These are phyloP conservation scores for Gyrodon lividus DNA, from an alignment of 768 basidiomycete species.

Conservation along the genomic window DNA sequence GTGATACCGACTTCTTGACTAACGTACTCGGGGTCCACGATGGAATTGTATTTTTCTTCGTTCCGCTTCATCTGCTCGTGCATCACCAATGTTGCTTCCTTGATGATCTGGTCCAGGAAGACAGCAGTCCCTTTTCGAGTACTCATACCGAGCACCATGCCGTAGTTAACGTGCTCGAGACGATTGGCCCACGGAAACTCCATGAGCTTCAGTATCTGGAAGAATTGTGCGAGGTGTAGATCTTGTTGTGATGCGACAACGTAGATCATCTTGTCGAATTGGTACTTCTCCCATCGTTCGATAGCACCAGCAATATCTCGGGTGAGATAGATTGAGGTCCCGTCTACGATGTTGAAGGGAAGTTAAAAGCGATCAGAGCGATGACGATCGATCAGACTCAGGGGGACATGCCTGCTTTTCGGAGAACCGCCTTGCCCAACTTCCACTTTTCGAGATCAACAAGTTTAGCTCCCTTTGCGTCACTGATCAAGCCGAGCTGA, in stretches of 20 bases:
- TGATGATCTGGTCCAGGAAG: slow-evolving; percentile 90
- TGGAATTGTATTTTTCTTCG: slow-evolving; percentile 84
- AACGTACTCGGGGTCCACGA: slow-evolving; percentile 83
- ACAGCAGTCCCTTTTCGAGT: slow-evolving; percentile 92
- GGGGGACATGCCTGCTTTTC: slow-evolving; percentile 67
- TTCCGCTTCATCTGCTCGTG: slow-evolving; percentile 96
- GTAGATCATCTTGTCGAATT: slow-evolving; percentile 92
- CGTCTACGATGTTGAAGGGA: slow-evolving; percentile 50
- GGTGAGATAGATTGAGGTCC: slow-evolving; percentile 90
- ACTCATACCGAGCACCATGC: slow-evolving; percentile 93
- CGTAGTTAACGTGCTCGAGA: slow-evolving; percentile 88
- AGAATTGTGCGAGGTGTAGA: slow-evolving; percentile 86
- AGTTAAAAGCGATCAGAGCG: background rate
- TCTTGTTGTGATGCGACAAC: slow-evolving; percentile 88
- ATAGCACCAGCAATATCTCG: slow-evolving; percentile 94
- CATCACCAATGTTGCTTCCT: slow-evolving; percentile 87
- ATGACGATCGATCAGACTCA: background rate
- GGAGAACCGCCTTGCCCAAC: slow-evolving; percentile 84
- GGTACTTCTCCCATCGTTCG: slow-evolving; percentile 89
- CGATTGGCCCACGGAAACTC: slow-evolving; percentile 80
- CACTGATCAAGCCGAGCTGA: slow-evolving; percentile 71
- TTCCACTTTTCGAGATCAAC: slow-evolving; percentile 90
- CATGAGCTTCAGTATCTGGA: slow-evolving; percentile 92
- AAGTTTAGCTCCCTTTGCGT: slow-evolving; percentile 78
- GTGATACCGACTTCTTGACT: slow-evolving; percentile 87